Base-by-base conservation (phyloP, 768 basidiomycete genomes). In the Holtermanniella nyarrowii region DNA sequence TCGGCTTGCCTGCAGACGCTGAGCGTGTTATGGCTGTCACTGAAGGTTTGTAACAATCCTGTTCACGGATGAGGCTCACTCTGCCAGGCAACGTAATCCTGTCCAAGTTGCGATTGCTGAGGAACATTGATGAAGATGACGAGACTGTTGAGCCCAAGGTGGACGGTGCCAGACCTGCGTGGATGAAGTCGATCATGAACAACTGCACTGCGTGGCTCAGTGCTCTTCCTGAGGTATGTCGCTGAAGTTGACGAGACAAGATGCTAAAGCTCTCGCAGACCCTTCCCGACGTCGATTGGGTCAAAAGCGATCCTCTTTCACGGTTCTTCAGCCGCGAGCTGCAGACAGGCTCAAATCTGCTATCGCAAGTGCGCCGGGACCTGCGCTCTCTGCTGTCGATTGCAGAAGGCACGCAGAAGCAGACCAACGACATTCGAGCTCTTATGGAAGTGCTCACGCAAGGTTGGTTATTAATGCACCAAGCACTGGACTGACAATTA, bases 371-470 rank as follows among this genome's bases (percentile, higher is more conserved):
- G 47, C 79, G 82, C 46, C 80, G 76, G 68, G 95, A 97, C 68
- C 79, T 99, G 16, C 73, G 75, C 12, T 83, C 88, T 59, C 81
- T 96, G 25, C 78, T 84, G 52, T 80, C 82, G 64, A 86, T 95
- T 41, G 90, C 88, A 71, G 78, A 82, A 61, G 91, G 90, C 46
- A 80, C 80, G 57, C 74, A 88, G 47, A 95, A 95, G 76, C 91
- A 95, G 72, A 97, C 93, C 1, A 99, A 99, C 67, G 88, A 95
- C 64, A 76, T 93, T 24, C 83, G 95, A n/a, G 82, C 80, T 3
- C 76, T 99, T 23, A 85, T 97, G 82, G 86, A 86, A 59, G 78
- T 82, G 27, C 74, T 93, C 52, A 90, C 84, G 12, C 95, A 93
- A 77, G 90, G 91, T 84, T 58, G 44, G 73, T 65, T 12, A n/a